Evolutionary conservation across 768 basidiomycete species (phyloP).

Genomic region (Leucosporidium yakuticum): DNA sequence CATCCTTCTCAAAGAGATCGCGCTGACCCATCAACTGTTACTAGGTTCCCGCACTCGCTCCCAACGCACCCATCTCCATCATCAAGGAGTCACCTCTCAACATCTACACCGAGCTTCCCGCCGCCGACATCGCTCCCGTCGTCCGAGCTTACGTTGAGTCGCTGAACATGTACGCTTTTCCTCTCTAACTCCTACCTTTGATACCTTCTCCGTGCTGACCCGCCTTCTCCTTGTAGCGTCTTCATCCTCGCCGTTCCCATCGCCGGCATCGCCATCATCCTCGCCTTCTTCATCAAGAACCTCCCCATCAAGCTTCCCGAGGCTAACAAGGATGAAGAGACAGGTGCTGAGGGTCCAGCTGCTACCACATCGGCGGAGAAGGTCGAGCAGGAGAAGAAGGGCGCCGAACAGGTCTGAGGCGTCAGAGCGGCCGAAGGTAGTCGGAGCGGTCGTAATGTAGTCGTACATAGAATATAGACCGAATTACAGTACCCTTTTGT

Average conservation of each 20-base stretch:
- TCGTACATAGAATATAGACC: too few species aligned
- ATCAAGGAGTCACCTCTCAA: slow-evolving; percentile 34
- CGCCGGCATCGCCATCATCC: slow-evolving; percentile 38
- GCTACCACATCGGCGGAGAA: slow-evolving; percentile 6
- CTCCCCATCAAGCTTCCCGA: slow-evolving; percentile 39
- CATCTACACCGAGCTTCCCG: slow-evolving; percentile 40
- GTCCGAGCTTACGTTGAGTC: slow-evolving; percentile 34
- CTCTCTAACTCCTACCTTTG: background rate
- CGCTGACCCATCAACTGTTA: too few species aligned
- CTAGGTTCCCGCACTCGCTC: slow-evolving; percentile 40
- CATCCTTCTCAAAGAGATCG: too few species aligned
- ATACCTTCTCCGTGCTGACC: background rate
- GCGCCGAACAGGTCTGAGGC: too few species aligned
- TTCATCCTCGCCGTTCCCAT: slow-evolving; percentile 37
- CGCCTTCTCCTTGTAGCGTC: background rate
- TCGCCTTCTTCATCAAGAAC: slow-evolving; percentile 43
- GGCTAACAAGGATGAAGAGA: background rate
- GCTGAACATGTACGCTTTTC: slow-evolving; percentile 14
- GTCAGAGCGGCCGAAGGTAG: too few species aligned
- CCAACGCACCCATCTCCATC: slow-evolving; percentile 29
- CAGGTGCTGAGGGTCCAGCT: too few species aligned
- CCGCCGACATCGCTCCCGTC: slow-evolving; percentile 14
- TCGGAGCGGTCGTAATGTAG: too few species aligned
- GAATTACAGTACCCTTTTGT: too few species aligned
- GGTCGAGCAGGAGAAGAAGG: slow-evolving; percentile 43